Percentiles rank a stretch among this genome's conserved stretches.
Conservation (phyloP, 2,329 filamentous ascomycete genomes). For the Sporothrix schenckii region DNA sequence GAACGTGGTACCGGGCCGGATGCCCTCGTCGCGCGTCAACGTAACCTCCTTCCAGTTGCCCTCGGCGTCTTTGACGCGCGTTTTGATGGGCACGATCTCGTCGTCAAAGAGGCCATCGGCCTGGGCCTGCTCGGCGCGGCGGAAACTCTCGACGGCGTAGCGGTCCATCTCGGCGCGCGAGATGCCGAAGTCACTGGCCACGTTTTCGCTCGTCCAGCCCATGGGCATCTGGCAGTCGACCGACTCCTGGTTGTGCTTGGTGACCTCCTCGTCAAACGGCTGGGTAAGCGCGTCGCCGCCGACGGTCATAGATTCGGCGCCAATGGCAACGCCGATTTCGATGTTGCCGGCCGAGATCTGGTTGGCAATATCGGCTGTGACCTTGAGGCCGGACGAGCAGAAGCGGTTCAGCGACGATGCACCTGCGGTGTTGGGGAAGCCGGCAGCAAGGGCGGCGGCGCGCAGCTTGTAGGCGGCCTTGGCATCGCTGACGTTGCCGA, state of each 20-base stretch:
- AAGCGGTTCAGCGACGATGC: conserved; percentile 89
- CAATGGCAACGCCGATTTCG: conserved; percentile 82
- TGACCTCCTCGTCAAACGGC: conserved; percentile 77
- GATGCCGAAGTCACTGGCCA: conserved; percentile 87
- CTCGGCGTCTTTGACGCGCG: conserved; percentile 80
- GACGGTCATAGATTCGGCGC: conserved; percentile 84
- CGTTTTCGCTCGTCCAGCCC: conserved; percentile 98
- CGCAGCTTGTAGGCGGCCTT: conserved; percentile 91
- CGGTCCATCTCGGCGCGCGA: conserved; percentile 77
- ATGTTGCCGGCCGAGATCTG: conserved; percentile 80
- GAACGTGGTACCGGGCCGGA: conserved; percentile 84
- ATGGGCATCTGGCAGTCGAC: conserved; percentile 90
- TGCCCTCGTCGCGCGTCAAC: conserved; percentile 84
- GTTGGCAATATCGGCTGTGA: conserved; percentile 91
- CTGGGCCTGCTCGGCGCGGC: conserved; percentile 84
- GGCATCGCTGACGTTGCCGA: conserved; percentile 86
- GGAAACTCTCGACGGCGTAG: conserved; percentile 85
- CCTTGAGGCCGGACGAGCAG: conserved; percentile 95
- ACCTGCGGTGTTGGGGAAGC: conserved; percentile 86
- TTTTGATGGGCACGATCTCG: conserved; percentile 87
- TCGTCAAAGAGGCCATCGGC: conserved; percentile 90
- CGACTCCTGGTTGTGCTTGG: conserved; percentile 72
- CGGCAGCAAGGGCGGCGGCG: conserved; percentile 84
- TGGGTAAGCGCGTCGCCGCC: conserved; percentile 70
- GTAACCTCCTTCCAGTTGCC: conserved; percentile 78